phyloP scores from a whole-genome alignment of 177 flowering plant species.

The Vitis hybrid region DNA sequence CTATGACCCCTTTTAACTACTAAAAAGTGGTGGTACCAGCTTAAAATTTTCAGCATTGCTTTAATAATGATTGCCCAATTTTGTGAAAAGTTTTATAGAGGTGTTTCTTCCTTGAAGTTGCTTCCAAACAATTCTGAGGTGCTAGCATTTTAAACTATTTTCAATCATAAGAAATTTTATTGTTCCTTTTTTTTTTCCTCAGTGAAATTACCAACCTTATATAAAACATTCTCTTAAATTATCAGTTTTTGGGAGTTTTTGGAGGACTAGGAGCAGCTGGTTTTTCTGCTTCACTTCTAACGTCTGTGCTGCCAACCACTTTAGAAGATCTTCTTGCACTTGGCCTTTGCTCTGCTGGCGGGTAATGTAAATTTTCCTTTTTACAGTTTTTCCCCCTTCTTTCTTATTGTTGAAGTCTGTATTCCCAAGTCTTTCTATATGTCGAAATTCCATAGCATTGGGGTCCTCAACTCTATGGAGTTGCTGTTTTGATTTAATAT shows the following conservation, averaged over 20 bases:
- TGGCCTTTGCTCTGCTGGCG: conserved; percentile 95
- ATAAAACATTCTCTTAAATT: background rate
- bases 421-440: background rate
- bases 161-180: background rate
- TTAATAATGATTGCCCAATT: no score
- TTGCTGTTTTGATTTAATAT: no score
- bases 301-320: conserved; percentile 84
- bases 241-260: conserved; percentile 75
- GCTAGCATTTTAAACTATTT: background rate
- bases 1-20: no score
- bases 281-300: conserved; percentile 88
- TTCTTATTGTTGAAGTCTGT: background rate
- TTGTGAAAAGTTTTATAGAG: no score
- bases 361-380: conserved; percentile 32
- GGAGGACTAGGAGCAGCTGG: conserved; percentile 97
- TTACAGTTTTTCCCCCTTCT: background rate
- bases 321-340: conserved; percentile 97
- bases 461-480: no score
- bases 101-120: background rate
- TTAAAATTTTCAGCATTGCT: no score
- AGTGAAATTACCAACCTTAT: background rate
- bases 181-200: background rate
- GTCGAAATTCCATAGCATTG: no score
- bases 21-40: no score
- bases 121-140: background rate